Evolutionary conservation across 306 rosid species (phyloP), one percentile per base, ranked within the genome.

Genomic region (Prunus kanzakura): DNA sequence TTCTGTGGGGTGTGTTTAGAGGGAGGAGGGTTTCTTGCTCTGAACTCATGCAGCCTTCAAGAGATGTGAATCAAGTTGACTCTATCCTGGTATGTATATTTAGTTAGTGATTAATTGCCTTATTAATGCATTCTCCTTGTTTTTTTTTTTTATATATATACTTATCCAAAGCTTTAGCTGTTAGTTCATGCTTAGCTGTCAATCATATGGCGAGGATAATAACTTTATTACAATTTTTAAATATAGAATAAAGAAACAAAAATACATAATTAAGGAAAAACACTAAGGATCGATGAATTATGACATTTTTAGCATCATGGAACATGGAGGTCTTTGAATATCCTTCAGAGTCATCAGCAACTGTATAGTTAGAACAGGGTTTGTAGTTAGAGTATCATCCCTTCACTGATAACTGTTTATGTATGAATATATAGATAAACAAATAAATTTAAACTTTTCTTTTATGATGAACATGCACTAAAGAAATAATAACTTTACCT

Each of bases 1-100:
- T 22, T 55, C 52, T 76, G 2, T 76, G 80, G 80, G 80, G 80
- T 56, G 67, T 76, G 27, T 76, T 76, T 54, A 46, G 58, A 15
- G 80, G 29, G 45, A 67, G 49, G 51, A 25, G 57, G 19, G 49
- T 19, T 29, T 18, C 50, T 19, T 29, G 29, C 41, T 74, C 70
- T 11, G 70, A 50, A 63, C 29, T 47, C 8, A 7, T 19, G 11
- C 45, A 45, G 20, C 51, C 46, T 11, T 30, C 27, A 25, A 35
- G 57, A 68, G 35, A 11, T 16, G 8, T 46, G 72, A 27, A 25
- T n/a, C 72, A 22, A 4, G 29, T 68, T 47, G 56, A 20, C 51
- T 68, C 38, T 68, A 22, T 23, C 32, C 27, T 20, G 71, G 72
- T 45, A 68, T 20, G 57, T 25, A 23, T 25, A 63, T 63, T 43